A percentile compares a stretch with the other conserved stretches of the same genome.
phyloP scores from a whole-genome alignment of 176 grass and related monocot species.

The Carex kokanica region DNA sequence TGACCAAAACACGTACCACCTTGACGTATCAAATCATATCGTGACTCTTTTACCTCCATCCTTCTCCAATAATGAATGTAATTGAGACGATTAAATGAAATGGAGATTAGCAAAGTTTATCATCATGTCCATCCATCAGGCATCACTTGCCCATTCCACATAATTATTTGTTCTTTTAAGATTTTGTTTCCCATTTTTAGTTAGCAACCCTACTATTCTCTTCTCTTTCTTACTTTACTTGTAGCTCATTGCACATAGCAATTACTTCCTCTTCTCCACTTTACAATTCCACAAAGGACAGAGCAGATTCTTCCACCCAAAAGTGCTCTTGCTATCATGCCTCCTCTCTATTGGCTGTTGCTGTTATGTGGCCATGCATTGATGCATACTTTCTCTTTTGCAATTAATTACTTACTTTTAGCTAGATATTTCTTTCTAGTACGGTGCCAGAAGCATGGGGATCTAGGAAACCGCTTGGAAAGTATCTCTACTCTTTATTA shows the following conservation, averaged over 20 bases:
- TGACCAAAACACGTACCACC: no score
- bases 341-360: no score
- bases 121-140: not conserved
- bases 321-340: conserved; percentile 11
- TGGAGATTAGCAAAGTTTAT: not conserved
- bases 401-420: conserved; percentile 22
- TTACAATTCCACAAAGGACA: not conserved
- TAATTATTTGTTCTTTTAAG: not conserved
- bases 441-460: not conserved
- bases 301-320: conserved; percentile 33
- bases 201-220: conserved; percentile 11
- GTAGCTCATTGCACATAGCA: not conserved
- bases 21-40: no score
- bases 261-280: not conserved
- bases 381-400: conserved; percentile 7
- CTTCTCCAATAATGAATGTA: not conserved
- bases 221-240: conserved; percentile 1
- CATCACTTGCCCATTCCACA: not conserved
- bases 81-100: not conserved
- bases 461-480: not conserved
- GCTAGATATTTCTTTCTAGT: not conserved
- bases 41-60: no score
- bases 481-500: not conserved
- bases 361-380: not conserved
- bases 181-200: conserved; percentile 15